Percentiles rank a stretch among this genome's conserved stretches.
Evolutionary conservation across 1,139 yeast genomes (phyloP).

Genomic region (Eremothecium cymbalariae): DNA sequence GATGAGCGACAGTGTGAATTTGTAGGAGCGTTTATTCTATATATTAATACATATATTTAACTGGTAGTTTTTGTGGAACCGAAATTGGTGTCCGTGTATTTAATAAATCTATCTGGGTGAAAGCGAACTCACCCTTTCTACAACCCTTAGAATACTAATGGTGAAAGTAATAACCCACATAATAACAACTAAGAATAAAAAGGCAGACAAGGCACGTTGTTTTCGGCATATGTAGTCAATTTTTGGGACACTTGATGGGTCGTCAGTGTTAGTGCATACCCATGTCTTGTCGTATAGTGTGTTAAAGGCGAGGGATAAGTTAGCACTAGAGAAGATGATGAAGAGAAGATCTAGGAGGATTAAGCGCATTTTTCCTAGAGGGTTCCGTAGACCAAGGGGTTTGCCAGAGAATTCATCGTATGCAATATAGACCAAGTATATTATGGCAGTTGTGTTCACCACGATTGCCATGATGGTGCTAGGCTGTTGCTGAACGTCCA

Average conservation of each 20-base stretch:
- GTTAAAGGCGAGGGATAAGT: conserved; percentile 75
- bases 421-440: conserved; percentile 72
- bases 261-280: conserved; percentile 50
- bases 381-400: conserved; percentile 82
- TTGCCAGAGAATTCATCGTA: conserved; percentile 87
- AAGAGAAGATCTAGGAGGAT: conserved; percentile 72
- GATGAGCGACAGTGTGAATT: no score
- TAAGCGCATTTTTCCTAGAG: conserved; percentile 71
- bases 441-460: conserved; percentile 72
- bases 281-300: conserved; percentile 73
- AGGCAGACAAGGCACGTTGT: conserved; percentile 71
- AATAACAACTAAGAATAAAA: conserved; percentile 63
- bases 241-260: conserved; percentile 23
- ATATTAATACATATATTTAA: no score
- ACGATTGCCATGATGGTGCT: conserved; percentile 88
- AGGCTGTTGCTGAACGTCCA: conserved; percentile 64
- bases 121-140: conserved; percentile 49
- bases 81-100: no score
- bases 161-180: conserved; percentile 85
- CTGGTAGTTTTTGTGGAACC: no score
- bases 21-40: no score
- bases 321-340: conserved; percentile 90
- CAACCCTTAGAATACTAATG: conserved; percentile 74
- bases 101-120: conserved; percentile 18
- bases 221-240: conserved; percentile 55